Evolutionary conservation across 257 asterid species (phyloP).

Genomic region (Eustoma russellianum): DNA sequence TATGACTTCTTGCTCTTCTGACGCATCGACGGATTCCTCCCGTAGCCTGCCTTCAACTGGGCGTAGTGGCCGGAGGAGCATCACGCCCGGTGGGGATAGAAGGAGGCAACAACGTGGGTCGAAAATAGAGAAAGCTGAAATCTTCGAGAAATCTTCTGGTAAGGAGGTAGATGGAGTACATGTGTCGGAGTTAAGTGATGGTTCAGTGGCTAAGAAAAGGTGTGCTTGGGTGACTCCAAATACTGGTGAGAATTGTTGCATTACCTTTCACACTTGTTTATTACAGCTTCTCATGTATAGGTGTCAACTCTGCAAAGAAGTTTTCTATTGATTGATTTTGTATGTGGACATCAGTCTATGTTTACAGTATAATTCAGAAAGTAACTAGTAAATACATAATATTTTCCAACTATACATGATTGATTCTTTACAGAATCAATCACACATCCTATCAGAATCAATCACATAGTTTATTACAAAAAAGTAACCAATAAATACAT

Average conservation of each 20-base stretch:
- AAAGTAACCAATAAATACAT: no score
- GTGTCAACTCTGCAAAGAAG: no score
- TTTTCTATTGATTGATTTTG: no score
- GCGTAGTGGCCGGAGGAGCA: constrained; percentile 41
- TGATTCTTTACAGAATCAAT: no score
- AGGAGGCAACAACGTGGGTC: constrained; percentile 47
- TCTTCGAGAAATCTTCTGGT: constrained; percentile 26
- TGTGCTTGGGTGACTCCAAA: constrained; percentile 94
- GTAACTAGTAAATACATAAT: no score
- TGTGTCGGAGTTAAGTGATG: constrained; percentile 21
- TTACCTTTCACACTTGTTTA: neutral
- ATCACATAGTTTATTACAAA: no score
- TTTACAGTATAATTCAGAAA: no score
- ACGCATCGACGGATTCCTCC: constrained; percentile 85
- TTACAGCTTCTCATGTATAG: no score
- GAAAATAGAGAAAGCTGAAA: constrained; percentile 24
- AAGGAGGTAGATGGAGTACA: constrained; percentile 36
- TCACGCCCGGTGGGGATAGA: constrained; percentile 21
- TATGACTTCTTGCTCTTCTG: constrained; percentile 84
- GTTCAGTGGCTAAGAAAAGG: constrained; percentile 52
- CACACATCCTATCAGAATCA: no score
- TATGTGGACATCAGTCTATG: no score
- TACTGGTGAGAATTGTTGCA: constrained; percentile 45
- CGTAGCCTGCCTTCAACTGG: constrained; percentile 87
- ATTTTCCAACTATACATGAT: no score